These are phyloP conservation scores for Jatropha podagrica DNA, from an alignment of 441 rosid genomes.

Conservation along the genomic window DNA sequence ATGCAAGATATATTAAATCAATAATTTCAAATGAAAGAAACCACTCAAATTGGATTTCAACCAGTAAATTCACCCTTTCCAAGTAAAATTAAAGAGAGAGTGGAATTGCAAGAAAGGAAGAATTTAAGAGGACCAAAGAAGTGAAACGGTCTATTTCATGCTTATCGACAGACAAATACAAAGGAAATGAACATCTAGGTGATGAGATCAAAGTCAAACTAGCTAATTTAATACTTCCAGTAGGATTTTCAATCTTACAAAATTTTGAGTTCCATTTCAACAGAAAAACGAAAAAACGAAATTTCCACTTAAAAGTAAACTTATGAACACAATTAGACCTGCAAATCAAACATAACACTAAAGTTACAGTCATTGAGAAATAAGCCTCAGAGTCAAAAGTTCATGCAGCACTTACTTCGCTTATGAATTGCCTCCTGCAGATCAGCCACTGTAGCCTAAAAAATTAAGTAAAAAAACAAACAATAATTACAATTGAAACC, in stretches of 20 bases:
- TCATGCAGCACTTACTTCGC: slow-evolving; percentile 47
- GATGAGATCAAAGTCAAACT: slow-evolving; percentile 7
- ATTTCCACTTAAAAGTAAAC: background rate
- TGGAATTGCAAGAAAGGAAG: background rate
- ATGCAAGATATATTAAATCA: slow-evolving; percentile 3
- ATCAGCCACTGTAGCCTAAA: slow-evolving; percentile 86
- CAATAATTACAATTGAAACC: slow-evolving; percentile 8
- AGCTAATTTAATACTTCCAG: background rate
- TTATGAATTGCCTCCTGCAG: slow-evolving; percentile 81
- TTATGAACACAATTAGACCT: background rate
- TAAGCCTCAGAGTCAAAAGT: background rate
- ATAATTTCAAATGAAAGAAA: background rate
- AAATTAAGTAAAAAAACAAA: slow-evolving; percentile 13
- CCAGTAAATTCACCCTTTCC: background rate
- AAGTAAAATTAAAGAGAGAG: background rate
- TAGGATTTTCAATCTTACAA: background rate
- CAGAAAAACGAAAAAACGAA: too few species aligned
- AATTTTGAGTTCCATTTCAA: too few species aligned
- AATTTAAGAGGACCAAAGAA: background rate
- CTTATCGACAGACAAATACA: background rate
- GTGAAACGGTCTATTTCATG: background rate
- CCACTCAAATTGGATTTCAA: background rate
- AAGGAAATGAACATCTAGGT: background rate
- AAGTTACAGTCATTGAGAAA: background rate
- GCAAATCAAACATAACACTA: background rate